Evolutionary conservation across 2,329 filamentous ascomycete species (phyloP).

Genomic region (Nectriaceae sp.): DNA sequence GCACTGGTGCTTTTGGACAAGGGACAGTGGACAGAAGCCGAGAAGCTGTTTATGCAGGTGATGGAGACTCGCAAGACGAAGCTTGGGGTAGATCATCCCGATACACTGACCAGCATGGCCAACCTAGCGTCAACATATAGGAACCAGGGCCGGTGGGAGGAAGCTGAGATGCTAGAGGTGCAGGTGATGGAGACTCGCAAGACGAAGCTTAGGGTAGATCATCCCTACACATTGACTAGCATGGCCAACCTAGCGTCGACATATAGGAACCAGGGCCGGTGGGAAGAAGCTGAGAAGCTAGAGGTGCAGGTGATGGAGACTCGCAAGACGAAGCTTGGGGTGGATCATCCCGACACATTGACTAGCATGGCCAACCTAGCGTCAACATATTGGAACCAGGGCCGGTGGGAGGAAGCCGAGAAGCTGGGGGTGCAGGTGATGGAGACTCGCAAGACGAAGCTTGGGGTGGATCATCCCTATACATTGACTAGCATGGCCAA

Average conservation of each 20-base stretch:
- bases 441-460: too few relatives aligned
- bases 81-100: neutral
- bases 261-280: neutral
- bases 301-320: too few relatives aligned
- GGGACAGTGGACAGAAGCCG: neutral
- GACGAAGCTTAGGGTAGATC: neutral
- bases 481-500: neutral
- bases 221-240: neutral
- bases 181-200: neutral
- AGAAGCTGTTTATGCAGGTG: neutral
- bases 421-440: too few relatives aligned
- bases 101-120: neutral
- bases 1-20: neutral
- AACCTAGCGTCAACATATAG: neutral
- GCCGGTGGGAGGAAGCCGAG: neutral
- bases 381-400: too few relatives aligned
- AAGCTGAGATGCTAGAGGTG: neutral
- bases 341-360: neutral
- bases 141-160: neutral
- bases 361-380: neutral
- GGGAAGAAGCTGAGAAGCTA: neutral
- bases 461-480: too few relatives aligned
- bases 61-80: neutral
- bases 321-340: too few relatives aligned
- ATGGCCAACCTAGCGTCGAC: neutral